Evolutionary conservation across 2,329 filamentous ascomycete genomes (phyloP).

Genomic region (Alternaria dauci): DNA sequence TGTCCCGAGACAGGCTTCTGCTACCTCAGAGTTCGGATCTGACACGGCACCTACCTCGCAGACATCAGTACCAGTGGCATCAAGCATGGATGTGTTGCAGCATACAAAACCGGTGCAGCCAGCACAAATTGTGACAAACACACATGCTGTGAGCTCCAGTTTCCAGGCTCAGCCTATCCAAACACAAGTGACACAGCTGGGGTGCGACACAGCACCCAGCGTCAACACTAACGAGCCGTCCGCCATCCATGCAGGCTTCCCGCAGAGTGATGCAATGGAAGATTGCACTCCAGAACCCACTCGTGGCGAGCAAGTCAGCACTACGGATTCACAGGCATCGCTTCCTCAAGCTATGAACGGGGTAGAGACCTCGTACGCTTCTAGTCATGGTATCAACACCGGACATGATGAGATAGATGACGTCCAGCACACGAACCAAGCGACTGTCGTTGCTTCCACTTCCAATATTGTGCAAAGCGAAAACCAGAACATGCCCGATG

Average conservation of each 20-base stretch:
- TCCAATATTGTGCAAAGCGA: neutral
- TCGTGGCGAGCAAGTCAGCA: neutral
- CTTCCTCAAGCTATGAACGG: neutral
- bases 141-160: neutral
- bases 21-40: neutral
- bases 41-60: neutral
- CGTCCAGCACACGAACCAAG: neutral
- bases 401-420: neutral
- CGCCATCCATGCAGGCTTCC: neutral
- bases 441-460: neutral
- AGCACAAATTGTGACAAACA: neutral
- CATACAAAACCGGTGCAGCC: neutral
- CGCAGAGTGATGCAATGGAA: conserved; percentile 1
- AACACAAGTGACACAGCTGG: neutral
- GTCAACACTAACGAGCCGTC: neutral
- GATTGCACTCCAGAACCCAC: neutral
- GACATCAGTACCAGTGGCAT: neutral
- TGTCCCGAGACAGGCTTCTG: neutral
- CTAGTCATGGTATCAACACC: neutral
- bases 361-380: neutral
- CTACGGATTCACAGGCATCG: neutral
- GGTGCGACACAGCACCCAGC: neutral
- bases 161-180: neutral
- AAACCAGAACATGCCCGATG: neutral
- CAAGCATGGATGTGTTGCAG: neutral